phyloP scores from a whole-genome alignment of 2,329 filamentous ascomycete species.

The Colletotrichum abscissum region DNA sequence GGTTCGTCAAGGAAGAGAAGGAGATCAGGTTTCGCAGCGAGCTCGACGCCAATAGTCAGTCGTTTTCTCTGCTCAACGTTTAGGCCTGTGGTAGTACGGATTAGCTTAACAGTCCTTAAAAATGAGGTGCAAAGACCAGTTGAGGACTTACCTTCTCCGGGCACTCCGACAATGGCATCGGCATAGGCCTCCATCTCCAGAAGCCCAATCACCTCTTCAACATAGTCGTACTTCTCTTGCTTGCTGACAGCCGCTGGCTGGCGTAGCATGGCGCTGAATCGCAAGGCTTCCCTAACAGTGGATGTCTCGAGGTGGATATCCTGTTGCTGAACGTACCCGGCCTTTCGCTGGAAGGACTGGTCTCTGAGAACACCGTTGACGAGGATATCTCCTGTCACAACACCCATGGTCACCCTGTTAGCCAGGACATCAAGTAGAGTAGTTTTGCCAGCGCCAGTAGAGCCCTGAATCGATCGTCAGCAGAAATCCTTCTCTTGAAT shows the following conservation, averaged over 20 bases:
- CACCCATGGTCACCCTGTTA: constrained; percentile 74
- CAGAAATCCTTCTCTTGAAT: constrained; percentile 60
- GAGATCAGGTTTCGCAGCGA: constrained; percentile 78
- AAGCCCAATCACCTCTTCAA: constrained; percentile 44
- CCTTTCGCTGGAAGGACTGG: constrained; percentile 74
- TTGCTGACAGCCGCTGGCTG: constrained; percentile 68
- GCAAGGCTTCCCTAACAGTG: constrained; percentile 71
- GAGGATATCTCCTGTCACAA: constrained; percentile 74
- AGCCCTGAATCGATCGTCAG: neutral
- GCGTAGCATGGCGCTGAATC: constrained; percentile 74
- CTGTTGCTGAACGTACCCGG: constrained; percentile 74
- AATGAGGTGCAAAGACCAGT: neutral
- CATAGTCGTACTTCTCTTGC: constrained; percentile 40
- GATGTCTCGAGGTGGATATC: constrained; percentile 51
- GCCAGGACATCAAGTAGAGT: constrained; percentile 72
- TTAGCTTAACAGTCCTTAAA: neutral
- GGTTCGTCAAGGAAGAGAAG: constrained; percentile 83
- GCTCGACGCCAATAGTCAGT: constrained; percentile 80
- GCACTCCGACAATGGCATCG: constrained; percentile 75
- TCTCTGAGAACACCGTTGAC: constrained; percentile 75
- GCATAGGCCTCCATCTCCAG: constrained; percentile 69
- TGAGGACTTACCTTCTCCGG: constrained; percentile 60
- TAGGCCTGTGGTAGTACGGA: constrained; percentile 43
- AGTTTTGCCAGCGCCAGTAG: constrained; percentile 48
- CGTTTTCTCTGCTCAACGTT: constrained; percentile 61